A percentile compares a stretch with the other conserved stretches of the same genome.
These are phyloP conservation scores for Mortierella polycephala DNA, from an alignment of 371 early-diverging fungal species.

Conservation along the genomic window DNA sequence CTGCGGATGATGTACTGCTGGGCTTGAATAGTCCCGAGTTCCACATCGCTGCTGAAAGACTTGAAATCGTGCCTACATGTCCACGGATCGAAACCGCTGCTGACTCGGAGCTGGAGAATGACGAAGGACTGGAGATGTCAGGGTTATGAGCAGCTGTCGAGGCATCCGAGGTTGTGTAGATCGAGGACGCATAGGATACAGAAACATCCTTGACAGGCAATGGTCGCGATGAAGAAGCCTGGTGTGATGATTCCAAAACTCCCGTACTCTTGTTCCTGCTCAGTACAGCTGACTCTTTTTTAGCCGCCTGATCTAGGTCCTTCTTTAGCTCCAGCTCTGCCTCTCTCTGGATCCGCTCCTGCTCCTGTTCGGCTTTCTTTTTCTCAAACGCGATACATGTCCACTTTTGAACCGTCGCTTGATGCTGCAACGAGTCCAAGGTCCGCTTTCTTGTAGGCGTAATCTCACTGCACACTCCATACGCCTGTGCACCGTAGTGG, in stretches of 20 bases:
- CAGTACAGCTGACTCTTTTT: background rate
- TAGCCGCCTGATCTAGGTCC: background rate
- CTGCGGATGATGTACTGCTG: background rate
- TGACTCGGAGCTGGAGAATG: constrained; percentile 23
- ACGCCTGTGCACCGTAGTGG: constrained; percentile 44
- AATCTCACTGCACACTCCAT: constrained; percentile 49
- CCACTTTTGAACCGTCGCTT: constrained; percentile 26
- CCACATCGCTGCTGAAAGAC: constrained; percentile 33
- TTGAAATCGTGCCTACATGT: constrained; percentile 7
- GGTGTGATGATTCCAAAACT: background rate
- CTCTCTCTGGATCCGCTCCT: background rate
- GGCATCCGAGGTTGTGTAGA: constrained; percentile 5
- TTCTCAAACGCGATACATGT: constrained; percentile 22
- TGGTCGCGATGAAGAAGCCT: background rate
- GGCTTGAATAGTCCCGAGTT: constrained; percentile 24
- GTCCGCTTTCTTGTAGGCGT: constrained; percentile 22
- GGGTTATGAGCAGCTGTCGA: constrained; percentile 4
- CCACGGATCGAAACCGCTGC: constrained; percentile 14
- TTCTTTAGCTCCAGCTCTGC: background rate
- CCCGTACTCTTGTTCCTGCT: background rate
- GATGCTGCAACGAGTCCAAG: constrained; percentile 25
- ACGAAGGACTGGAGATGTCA: constrained; percentile 39
- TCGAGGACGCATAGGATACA: constrained; percentile 6
- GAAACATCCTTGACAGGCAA: background rate
- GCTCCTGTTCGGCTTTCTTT: constrained; percentile 10